Conservation (phyloP, 495 filamentous ascomycete species). For the Neurospora hispaniola region DNA sequence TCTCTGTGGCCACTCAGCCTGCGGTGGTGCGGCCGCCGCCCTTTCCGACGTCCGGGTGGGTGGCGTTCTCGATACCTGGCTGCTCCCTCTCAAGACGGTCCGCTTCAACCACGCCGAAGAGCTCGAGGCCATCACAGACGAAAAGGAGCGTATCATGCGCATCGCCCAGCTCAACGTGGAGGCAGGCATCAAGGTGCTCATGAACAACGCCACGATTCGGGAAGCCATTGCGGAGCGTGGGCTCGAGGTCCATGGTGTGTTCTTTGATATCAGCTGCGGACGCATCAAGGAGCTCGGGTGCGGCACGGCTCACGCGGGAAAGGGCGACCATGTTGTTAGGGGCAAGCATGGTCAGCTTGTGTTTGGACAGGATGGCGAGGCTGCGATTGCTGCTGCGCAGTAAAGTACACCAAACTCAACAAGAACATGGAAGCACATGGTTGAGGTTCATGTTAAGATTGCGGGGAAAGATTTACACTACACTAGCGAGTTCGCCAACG, state of each 20-base stretch:
- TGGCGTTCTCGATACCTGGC: slow-evolving; percentile 70
- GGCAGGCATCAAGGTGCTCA: slow-evolving; percentile 51
- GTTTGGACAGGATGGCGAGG: slow-evolving; percentile 17
- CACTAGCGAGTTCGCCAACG: not conserved
- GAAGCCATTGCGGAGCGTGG: slow-evolving; percentile 59
- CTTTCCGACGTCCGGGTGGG: slow-evolving; percentile 59
- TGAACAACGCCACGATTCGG: slow-evolving; percentile 48
- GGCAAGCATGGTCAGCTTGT: slow-evolving; percentile 42
- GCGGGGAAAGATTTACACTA: not conserved
- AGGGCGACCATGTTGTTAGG: slow-evolving; percentile 25
- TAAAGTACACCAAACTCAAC: not conserved
- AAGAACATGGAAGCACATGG: not conserved
- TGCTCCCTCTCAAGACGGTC: slow-evolving; percentile 58
- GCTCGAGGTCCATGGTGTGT: slow-evolving; percentile 58
- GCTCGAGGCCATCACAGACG: slow-evolving; percentile 37
- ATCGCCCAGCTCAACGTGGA: slow-evolving; percentile 62
- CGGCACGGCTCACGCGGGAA: slow-evolving; percentile 20
- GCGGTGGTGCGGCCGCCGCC: slow-evolving; percentile 66
- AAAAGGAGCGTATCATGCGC: slow-evolving; percentile 37
- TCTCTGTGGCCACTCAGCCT: slow-evolving; percentile 73
- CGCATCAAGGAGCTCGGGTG: slow-evolving; percentile 46
- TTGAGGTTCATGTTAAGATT: not conserved
- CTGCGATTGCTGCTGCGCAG: not conserved
- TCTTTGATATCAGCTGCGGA: slow-evolving; percentile 58
- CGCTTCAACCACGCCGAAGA: slow-evolving; percentile 45